Base-by-base conservation (phyloP, 768 basidiomycete genomes). In the Tephrocybe sp. region DNA sequence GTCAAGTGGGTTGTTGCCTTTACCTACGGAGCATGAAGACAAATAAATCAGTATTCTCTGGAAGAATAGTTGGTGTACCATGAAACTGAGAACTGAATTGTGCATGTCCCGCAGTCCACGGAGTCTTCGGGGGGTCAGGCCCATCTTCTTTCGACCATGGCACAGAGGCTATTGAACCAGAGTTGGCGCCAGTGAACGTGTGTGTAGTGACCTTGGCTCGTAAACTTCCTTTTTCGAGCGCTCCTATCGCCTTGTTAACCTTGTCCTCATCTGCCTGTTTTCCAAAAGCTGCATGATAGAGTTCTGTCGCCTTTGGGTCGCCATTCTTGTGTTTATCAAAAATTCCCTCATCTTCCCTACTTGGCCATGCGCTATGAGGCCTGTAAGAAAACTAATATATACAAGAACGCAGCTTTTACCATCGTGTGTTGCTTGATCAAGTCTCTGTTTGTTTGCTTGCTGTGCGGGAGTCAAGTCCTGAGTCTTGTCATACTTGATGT, bases 251-350 rank as follows among this genome's bases (percentile, higher is more conserved):
- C 13, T 34, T 22, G 19, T 45, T 33, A 23, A 45, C 45, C 32
- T 34, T 45, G 6, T 16, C 17, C 1, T 9, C 19, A 4, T 35
- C 12, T 19, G 32, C 30, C 2, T 45, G 10, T 35, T 20, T 35
- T 17, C 45, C 45, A 45, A 45, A 45, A 33, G 45, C 45, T 11
- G 45, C 45, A 20, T 45, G 31, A 13, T 34, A 45, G 16, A 45
- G 45, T 5, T 16, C 12, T 11, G 32, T 45, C 33, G 45, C 45
- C 34, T 36, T 36, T n/a, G 1, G 2, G 34, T 45, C 33, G 22
- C 33, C 33, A 7, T 33, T 1, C 32, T 20, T 34, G 16, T 34
- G 12, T 36, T 20, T 45, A 7, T 45, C 17, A 16, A 45, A 45
- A 34, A 17, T 45, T 34, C 20, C 12, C 45, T 33, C 45, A 45